A percentile compares a stretch with the other conserved stretches of the same genome.
phyloP scores from a whole-genome alignment of 1,284 basidiomycete genomes.

The Cryptococcus hybrid region DNA sequence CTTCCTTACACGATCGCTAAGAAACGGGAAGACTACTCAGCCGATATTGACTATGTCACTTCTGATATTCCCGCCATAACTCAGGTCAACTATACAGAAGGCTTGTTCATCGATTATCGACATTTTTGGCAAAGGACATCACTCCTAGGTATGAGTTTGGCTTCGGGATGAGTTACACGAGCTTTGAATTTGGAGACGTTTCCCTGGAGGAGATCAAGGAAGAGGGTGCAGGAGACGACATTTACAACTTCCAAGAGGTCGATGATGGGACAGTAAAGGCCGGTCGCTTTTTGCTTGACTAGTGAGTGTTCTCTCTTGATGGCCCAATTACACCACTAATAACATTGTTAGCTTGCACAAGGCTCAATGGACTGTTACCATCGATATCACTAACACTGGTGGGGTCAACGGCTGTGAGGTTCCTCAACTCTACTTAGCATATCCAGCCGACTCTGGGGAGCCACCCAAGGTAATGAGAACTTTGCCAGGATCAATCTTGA shows the following conservation, averaged over 20 bases:
- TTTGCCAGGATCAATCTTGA: constrained; percentile 41
- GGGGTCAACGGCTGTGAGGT: constrained; percentile 49
- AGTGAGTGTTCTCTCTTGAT: neutral
- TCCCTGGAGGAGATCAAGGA: constrained; percentile 37
- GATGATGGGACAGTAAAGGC: neutral
- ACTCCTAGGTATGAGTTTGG: constrained; percentile 69
- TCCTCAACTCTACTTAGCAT: constrained; percentile 47
- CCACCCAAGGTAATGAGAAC: constrained; percentile 44
- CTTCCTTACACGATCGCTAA: constrained; percentile 81
- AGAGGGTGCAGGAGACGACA: neutral
- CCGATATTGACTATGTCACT: constrained; percentile 48
- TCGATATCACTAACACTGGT: constrained; percentile 53
- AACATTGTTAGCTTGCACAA: constrained; percentile 38
- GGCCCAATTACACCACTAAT: neutral
- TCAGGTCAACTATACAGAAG: constrained; percentile 67
- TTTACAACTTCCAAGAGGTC: neutral
- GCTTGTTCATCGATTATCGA: constrained; percentile 70
- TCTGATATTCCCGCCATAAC: constrained; percentile 44
- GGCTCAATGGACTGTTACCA: constrained; percentile 41
- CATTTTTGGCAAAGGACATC: constrained; percentile 68
- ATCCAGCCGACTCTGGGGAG: constrained; percentile 44
- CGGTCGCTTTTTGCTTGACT: neutral
- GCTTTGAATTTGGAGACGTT: constrained; percentile 65
- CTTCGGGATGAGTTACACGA: constrained; percentile 79
- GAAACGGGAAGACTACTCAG: constrained; percentile 62